Percentiles rank a stretch among this genome's conserved stretches.
These are phyloP conservation scores for Rubus idaeus DNA, from an alignment of 306 rosid species.

Conservation along the genomic window DNA sequence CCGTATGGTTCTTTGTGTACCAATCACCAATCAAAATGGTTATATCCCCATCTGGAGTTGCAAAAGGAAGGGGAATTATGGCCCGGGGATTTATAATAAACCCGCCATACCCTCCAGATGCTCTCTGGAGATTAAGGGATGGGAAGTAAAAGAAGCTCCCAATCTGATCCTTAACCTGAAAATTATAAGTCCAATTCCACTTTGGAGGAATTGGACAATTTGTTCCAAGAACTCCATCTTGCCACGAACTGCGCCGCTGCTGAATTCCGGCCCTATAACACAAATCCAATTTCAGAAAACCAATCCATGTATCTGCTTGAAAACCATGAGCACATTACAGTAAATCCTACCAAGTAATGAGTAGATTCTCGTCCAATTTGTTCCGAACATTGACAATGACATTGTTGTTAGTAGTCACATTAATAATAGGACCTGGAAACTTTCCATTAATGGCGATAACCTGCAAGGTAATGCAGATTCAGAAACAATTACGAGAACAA, in stretches of 20 bases:
- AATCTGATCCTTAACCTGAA: constrained; percentile 94
- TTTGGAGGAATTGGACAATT: constrained; percentile 95
- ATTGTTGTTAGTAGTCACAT: constrained; percentile 86
- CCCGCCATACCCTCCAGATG: constrained; percentile 90
- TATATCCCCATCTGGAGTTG: constrained; percentile 74
- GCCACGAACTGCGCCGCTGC: constrained; percentile 88
- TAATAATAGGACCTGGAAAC: constrained; percentile 88
- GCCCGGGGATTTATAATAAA: constrained; percentile 63
- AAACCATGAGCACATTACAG: constrained; percentile 14
- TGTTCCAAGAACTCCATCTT: constrained; percentile 91
- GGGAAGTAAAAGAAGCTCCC: constrained; percentile 98
- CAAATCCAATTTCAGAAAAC: constrained; percentile 17
- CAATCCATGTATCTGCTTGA: constrained; percentile 19
- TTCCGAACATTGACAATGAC: constrained; percentile 79
- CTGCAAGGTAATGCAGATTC: constrained; percentile 46
- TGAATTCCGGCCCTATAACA: constrained; percentile 85
- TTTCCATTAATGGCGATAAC: constrained; percentile 80
- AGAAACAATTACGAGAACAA: constrained; percentile 10
- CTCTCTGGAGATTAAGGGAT: constrained; percentile 86
- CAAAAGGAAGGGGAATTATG: constrained; percentile 78
- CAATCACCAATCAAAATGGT: constrained; percentile 79
- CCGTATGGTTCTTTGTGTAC: constrained; percentile 89
- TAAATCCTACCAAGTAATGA: constrained; percentile 68
- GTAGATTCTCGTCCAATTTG: constrained; percentile 86
- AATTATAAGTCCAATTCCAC: constrained; percentile 98